phyloP scores from a whole-genome alignment of 2,329 filamentous ascomycete genomes.

The Davidsoniella neocaledoniae region DNA sequence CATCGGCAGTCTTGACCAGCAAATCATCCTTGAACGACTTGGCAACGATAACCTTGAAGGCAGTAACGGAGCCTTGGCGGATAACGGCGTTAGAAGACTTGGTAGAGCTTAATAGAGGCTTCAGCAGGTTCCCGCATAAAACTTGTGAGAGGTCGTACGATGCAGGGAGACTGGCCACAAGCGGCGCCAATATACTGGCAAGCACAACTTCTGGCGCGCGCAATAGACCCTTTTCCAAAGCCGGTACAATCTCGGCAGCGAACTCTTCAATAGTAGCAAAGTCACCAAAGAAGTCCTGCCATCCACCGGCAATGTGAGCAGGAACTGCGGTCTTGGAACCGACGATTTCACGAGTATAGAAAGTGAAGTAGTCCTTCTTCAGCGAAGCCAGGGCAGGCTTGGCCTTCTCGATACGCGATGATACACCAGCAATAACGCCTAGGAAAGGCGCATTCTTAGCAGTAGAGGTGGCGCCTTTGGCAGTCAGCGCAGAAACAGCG shows the following conservation, averaged over 20 bases:
- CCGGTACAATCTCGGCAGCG: conserved; percentile 56
- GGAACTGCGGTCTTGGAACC: conserved; percentile 60
- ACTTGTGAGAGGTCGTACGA: conserved; percentile 62
- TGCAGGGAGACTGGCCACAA: conserved; percentile 52
- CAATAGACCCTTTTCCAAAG: conserved; percentile 76
- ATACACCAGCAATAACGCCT: conserved; percentile 76
- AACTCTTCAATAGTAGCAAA: conserved; percentile 64
- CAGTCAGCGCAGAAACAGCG: conserved; percentile 48
- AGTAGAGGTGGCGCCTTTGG: conserved; percentile 46
- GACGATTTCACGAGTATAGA: conserved; percentile 72
- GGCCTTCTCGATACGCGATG: conserved; percentile 48
- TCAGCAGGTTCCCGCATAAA: conserved; percentile 56
- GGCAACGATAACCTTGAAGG: conserved; percentile 53
- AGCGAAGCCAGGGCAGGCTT: conserved; percentile 40
- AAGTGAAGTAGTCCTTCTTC: conserved; percentile 61
- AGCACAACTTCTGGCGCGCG: conserved; percentile 82
- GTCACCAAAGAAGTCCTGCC: conserved; percentile 66
- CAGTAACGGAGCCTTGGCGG: conserved; percentile 55
- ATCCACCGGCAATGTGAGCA: conserved; percentile 50
- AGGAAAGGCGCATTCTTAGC: conserved; percentile 62
- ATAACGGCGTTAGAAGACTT: conserved; percentile 77
- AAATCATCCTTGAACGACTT: conserved; percentile 39
- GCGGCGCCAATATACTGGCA: conserved; percentile 56
- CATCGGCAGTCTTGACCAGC: conserved; percentile 54
- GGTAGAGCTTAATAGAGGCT: conserved; percentile 73